Evolutionary conservation across 78 protist species (phyloP), one percentile per base, ranked within the genome.

Genomic region (Dictyostelium brefeldianum): DNA sequence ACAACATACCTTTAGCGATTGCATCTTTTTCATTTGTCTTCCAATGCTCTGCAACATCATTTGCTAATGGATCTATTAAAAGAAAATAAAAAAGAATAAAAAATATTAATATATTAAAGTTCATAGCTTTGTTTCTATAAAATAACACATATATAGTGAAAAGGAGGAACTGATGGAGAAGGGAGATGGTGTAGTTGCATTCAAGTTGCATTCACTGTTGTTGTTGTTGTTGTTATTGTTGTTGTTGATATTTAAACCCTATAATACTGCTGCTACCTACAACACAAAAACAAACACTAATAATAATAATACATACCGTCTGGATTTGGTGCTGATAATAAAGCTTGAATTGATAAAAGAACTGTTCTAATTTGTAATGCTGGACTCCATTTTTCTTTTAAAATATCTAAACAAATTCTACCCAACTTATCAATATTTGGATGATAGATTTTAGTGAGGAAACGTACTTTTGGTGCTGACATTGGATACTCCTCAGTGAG

Each of bases 301-400:
- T 65, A n/a, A 65, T 65, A n/a, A 25, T 12, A n/a, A 65, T 29
- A 31, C 89, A 41, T 77, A 90, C 94, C 94, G 51, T 90, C 96
- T 67, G 93, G 94, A 75, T 94, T 94, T 75, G 96, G 96, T 17
- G 96, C 96, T 64, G 92, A 83, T 64, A 94, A 78, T 36, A 97
- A 79, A 20, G 95, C 98, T 78, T 97, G 99, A 53, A 99, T 95
- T 57, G 98, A 94, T 41, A 99, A 92, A 51, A 99, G 96, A 41
- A 99, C 99, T 0, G 99, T 98, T 20, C 99, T 64, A 83, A 99
- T 98, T 57, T 96, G 98, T 2, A 99, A 95, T 8, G 99, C 99
- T 4, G 99, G 99, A 69, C 98, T 96, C 99, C 99, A 99, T 89
- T 98, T 98, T 85, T 97, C 99, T 89, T 98, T 99, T 41, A 99